Conservation (phyloP, 495 filamentous ascomycete species). For the Pyrenula aspistea region DNA sequence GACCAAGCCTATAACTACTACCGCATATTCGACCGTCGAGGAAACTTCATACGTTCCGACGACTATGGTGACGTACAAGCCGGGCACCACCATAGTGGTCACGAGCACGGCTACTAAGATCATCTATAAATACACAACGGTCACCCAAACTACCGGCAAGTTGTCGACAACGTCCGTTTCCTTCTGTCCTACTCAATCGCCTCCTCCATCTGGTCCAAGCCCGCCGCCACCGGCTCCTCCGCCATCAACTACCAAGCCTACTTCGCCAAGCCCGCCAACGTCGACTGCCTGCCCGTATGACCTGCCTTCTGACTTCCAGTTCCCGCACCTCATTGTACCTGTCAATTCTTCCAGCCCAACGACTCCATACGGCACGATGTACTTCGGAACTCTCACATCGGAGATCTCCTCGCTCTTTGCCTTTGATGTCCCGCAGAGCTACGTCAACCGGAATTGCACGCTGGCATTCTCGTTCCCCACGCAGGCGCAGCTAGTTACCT, state of each 20-base stretch:
- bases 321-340: slow-evolving; percentile 56
- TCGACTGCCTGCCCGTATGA: not conserved
- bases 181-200: not conserved
- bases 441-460: slow-evolving; percentile 46
- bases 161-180: not conserved
- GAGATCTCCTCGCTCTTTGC: slow-evolving; percentile 53
- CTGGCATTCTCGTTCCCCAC: slow-evolving; percentile 56
- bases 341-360: slow-evolving; percentile 43
- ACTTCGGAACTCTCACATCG: slow-evolving; percentile 39
- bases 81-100: not conserved
- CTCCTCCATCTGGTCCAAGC: not conserved
- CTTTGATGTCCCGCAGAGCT: slow-evolving; percentile 48
- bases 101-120: not conserved
- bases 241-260: not conserved
- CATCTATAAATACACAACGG: not conserved
- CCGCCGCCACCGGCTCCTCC: not conserved
- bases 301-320: slow-evolving; percentile 21
- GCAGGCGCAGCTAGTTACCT: slow-evolving; percentile 37
- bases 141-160: not conserved
- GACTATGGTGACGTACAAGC: not conserved
- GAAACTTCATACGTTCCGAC: not conserved
- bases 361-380: slow-evolving; percentile 36
- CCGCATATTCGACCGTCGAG: not conserved
- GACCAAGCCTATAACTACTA: not conserved
- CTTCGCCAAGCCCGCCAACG: not conserved